Base-by-base conservation (phyloP, 2,329 filamentous ascomycete species). In the Canariomyces notabilis region DNA sequence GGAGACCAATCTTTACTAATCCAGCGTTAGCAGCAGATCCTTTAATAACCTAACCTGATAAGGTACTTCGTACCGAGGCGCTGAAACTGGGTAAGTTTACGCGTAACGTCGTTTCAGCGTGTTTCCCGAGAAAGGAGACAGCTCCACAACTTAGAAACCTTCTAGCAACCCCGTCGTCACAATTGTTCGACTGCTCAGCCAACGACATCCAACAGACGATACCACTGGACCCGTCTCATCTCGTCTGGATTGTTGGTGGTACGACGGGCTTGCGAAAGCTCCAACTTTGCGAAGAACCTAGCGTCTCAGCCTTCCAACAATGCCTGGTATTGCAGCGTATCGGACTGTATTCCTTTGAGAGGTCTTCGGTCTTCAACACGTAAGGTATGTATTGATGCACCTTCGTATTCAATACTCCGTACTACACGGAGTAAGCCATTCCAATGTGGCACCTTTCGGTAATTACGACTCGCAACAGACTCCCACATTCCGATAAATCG, bases 401-500 rank as follows among this genome's bases (percentile, higher is more conserved):
- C n/a, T n/a, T n/a, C n/a, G n/a, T n/a, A n/a, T n/a, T n/a, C n/a
- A n/a, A n/a, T n/a, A n/a, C n/a, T n/a, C n/a, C n/a, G n/a, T n/a
- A n/a, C n/a, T n/a, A n/a, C n/a, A n/a, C n/a, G n/a, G n/a, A n/a
- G n/a, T n/a, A n/a, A n/a, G n/a, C n/a, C n/a, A n/a, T n/a, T n/a
- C n/a, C n/a, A n/a, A n/a, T n/a, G n/a, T n/a, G n/a, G n/a, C n/a
- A n/a, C n/a, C n/a, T n/a, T n/a, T n/a, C n/a, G n/a, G n/a, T n/a
- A n/a, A n/a, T n/a, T n/a, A n/a, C n/a, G n/a, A n/a, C n/a, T n/a
- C n/a, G n/a, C n/a, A n/a, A n/a, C 15, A 14, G 22, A 29, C 51
- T 51, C 58, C 55, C 55, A 58, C 57, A 56, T 59, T 55, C 58
- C 58, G 57, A 56, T 49, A 54, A 46, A 53, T 33, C 42, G 37